These are phyloP conservation scores for Aspergillus thermomutatus DNA, from an alignment of 2,329 filamentous ascomycete species.

Conservation along the genomic window DNA sequence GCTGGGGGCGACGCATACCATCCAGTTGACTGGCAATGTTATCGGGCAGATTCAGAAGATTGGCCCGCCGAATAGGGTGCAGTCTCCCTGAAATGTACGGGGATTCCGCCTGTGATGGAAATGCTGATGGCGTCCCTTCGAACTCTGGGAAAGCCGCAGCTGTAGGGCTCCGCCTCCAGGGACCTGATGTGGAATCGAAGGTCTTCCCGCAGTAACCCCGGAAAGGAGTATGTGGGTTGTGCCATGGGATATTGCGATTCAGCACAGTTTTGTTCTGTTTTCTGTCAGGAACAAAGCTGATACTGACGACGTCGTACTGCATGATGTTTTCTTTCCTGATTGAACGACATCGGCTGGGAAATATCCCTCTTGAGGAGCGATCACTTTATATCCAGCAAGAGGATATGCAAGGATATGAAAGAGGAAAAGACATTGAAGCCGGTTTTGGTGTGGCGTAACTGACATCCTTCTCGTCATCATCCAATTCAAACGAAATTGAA, in stretches of 20 bases:
- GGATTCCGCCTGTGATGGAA: constrained; percentile 14
- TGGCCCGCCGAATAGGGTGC: constrained; percentile 1
- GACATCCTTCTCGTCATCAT: background rate
- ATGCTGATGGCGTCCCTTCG: constrained; percentile 19
- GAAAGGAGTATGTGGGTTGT: constrained; percentile 21
- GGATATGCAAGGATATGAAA: constrained; percentile 26
- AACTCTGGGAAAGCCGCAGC: constrained; percentile 15
- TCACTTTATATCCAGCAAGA: constrained; percentile 42
- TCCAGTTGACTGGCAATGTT: constrained; percentile 11
- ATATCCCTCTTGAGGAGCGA: constrained; percentile 48
- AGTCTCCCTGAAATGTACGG: constrained; percentile 21
- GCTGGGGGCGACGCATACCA: constrained; percentile 25
- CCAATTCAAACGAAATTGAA: background rate
- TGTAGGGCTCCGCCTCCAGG: constrained; percentile 16
- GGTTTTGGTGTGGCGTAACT: constrained; percentile 23
- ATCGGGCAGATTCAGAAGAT: constrained; percentile 8
- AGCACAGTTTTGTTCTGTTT: constrained; percentile 11
- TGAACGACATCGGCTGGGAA: constrained; percentile 47
- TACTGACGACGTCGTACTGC: background rate
- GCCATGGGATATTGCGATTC: constrained; percentile 18
- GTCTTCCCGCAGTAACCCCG: constrained; percentile 16
- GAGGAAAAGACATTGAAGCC: constrained; percentile 25
- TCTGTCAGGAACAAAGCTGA: background rate
- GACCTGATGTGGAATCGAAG: constrained; percentile 10
- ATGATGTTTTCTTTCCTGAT: constrained; percentile 45